Evolutionary conservation across 1,284 basidiomycete species (phyloP).

Genomic region (Cerioporus squamosus): DNA sequence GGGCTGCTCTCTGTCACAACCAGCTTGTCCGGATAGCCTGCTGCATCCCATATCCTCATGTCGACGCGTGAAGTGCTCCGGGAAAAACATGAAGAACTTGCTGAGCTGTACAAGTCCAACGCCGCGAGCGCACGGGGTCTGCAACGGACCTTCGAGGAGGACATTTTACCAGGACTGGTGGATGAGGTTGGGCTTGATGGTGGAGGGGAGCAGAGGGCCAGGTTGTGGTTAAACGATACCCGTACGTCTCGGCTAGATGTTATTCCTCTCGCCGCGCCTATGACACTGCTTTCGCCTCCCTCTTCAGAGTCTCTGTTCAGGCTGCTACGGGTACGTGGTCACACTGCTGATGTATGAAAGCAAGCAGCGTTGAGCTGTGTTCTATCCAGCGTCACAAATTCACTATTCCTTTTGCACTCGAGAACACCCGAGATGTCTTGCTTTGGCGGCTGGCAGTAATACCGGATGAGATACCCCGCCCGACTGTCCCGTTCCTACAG

Average conservation of each 20-base stretch:
- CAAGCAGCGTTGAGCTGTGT: conserved; percentile 1
- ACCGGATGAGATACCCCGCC: conserved; percentile 37
- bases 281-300: not conserved
- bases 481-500: conserved; percentile 38
- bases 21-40: not conserved
- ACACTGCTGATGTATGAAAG: conserved; percentile 2
- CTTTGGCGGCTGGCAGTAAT: conserved; percentile 61
- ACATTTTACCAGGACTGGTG: conserved; percentile 61
- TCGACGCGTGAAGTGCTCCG: conserved; percentile 24
- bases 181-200: conserved; percentile 58
- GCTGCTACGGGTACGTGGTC: conserved; percentile 44
- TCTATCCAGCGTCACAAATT: conserved; percentile 64
- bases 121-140: conserved; percentile 47
- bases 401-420: conserved; percentile 63
- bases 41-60: conserved; percentile 11
- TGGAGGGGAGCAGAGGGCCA: conserved; percentile 52
- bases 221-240: conserved; percentile 65
- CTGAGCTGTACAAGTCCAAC: conserved; percentile 48
- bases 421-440: conserved; percentile 58
- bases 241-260: conserved; percentile 24
- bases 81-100: conserved; percentile 26
- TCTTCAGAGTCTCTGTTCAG: conserved; percentile 65
- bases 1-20: not conserved
- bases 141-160: conserved; percentile 52
- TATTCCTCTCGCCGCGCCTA: not conserved